These are phyloP conservation scores for Mrakia hoshinonis DNA, from an alignment of 768 basidiomycete species.

Conservation along the genomic window DNA sequence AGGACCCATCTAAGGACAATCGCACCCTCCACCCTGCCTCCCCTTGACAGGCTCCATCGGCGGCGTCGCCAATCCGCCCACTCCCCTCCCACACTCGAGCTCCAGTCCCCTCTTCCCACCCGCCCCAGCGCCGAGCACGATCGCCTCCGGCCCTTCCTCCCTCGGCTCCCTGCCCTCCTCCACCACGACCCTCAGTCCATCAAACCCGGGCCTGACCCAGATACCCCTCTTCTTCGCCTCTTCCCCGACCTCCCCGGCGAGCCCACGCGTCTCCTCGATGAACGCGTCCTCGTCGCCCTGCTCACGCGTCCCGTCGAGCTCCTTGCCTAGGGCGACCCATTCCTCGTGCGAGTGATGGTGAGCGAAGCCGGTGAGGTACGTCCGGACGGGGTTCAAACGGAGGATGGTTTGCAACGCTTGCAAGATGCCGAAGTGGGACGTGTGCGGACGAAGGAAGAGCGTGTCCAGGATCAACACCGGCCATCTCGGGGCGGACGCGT, in stretches of 20 bases:
- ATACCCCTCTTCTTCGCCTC: constrained; percentile 6
- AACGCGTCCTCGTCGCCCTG: constrained; percentile 43
- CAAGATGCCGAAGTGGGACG: constrained; percentile 70
- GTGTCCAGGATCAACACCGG: constrained; percentile 69
- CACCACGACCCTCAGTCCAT: constrained; percentile 24
- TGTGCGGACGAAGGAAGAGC: constrained; percentile 53
- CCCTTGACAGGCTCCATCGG: background rate
- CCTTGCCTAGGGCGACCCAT: constrained; percentile 57
- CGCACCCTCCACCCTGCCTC: background rate
- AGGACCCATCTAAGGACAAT: background rate
- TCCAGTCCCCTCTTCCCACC: background rate
- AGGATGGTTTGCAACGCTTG: constrained; percentile 54
- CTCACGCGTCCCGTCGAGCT: constrained; percentile 36
- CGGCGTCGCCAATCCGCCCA: background rate
- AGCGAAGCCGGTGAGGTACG: constrained; percentile 65
- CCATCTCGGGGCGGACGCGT: constrained; percentile 27
- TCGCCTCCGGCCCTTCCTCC: background rate
- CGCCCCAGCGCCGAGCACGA: background rate
- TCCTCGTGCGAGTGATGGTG: constrained; percentile 74
- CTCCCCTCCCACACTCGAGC: too few relatives aligned
- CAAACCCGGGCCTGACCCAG: constrained; percentile 25
- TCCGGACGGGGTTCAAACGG: constrained; percentile 53
- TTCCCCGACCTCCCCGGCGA: constrained; percentile 45
- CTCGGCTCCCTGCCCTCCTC: background rate
- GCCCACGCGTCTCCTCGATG: constrained; percentile 45